A percentile compares a stretch with the other conserved stretches of the same genome.
These are phyloP conservation scores for Leccinum sublutescens DNA, from an alignment of 768 basidiomycete species.

Conservation along the genomic window DNA sequence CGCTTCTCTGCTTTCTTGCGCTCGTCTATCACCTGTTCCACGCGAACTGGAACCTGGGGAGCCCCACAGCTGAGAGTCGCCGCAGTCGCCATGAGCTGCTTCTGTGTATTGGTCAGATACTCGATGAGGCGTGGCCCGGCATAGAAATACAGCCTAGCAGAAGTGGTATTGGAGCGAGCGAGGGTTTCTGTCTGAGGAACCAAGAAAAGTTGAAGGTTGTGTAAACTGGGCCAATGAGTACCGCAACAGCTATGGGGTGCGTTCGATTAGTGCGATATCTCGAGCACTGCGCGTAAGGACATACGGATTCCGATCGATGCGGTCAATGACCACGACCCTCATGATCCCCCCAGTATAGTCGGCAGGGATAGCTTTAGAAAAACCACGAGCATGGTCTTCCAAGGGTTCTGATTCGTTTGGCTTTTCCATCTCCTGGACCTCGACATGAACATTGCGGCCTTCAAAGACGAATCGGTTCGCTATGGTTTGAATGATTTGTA, in stretches of 20 bases:
- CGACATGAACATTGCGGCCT: constrained; percentile 65
- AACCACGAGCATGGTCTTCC: constrained; percentile 48
- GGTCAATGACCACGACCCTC: constrained; percentile 81
- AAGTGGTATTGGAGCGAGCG: constrained; percentile 57
- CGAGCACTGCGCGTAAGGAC: constrained; percentile 25
- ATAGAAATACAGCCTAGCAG: constrained; percentile 77
- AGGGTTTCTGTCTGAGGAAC: constrained; percentile 67
- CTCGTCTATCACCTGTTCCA: constrained; percentile 63
- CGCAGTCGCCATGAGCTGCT: constrained; percentile 52
- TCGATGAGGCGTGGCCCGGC: constrained; percentile 73
- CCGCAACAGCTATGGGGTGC: constrained; percentile 62
- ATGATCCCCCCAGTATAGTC: constrained; percentile 77
- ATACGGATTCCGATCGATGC: constrained; percentile 77
- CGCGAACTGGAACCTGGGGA: constrained; percentile 64
- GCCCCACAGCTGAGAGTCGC: constrained; percentile 66
- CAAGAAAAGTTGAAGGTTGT: constrained; percentile 70
- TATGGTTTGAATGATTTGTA: constrained; percentile 55
- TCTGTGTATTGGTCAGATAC: constrained; percentile 59
- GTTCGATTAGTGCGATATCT: constrained; percentile 1
- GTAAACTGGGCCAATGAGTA: constrained; percentile 78
- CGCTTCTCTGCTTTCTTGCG: constrained; percentile 67
- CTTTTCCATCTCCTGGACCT: constrained; percentile 65
- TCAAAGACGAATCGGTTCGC: constrained; percentile 70
- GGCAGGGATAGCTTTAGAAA: constrained; percentile 56
- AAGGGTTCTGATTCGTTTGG: constrained; percentile 33